phyloP scores from a whole-genome alignment of 2,329 filamentous ascomycete genomes.

The Ophiosphaerella herpotricha region DNA sequence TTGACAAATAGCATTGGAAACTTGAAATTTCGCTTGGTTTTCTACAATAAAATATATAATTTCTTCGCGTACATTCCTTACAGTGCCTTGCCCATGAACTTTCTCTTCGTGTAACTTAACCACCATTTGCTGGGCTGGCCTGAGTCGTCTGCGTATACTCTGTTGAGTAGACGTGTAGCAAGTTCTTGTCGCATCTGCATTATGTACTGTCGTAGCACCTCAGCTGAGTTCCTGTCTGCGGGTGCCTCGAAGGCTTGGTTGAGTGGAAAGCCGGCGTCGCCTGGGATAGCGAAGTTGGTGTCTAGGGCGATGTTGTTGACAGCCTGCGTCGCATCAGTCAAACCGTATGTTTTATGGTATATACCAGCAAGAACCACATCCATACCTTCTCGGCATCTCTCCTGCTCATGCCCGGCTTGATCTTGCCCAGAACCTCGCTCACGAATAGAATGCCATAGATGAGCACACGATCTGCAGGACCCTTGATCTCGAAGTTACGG shows the following conservation, averaged over 20 bases:
- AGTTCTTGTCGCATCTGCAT: slow-evolving; percentile 93
- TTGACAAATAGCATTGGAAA: not conserved
- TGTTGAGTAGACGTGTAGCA: slow-evolving; percentile 77
- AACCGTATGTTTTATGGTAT: slow-evolving; percentile 38
- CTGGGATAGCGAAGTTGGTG: slow-evolving; percentile 89
- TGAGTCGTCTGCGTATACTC: slow-evolving; percentile 79
- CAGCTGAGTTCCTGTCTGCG: slow-evolving; percentile 83
- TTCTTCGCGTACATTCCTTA: slow-evolving; percentile 13
- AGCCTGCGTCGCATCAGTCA: slow-evolving; percentile 57
- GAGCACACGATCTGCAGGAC: slow-evolving; percentile 87
- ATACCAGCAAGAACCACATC: slow-evolving; percentile 41
- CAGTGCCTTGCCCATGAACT: slow-evolving; percentile 92
- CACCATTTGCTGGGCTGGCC: slow-evolving; percentile 79
- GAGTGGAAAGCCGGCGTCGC: slow-evolving; percentile 88
- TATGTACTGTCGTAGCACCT: slow-evolving; percentile 85
- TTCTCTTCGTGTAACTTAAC: slow-evolving; percentile 98
- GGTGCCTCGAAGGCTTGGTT: slow-evolving; percentile 97
- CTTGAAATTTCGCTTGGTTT: not conserved
- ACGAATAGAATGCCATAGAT: slow-evolving; percentile 97
- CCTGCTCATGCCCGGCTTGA: slow-evolving; percentile 72
- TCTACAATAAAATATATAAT: not conserved
- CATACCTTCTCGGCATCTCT: slow-evolving; percentile 68
- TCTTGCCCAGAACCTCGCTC: slow-evolving; percentile 86
- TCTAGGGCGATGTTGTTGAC: slow-evolving; percentile 91
- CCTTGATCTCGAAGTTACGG: slow-evolving; percentile 99